phyloP scores from a whole-genome alignment of 1,284 basidiomycete genomes.

The Tilletia indica region DNA sequence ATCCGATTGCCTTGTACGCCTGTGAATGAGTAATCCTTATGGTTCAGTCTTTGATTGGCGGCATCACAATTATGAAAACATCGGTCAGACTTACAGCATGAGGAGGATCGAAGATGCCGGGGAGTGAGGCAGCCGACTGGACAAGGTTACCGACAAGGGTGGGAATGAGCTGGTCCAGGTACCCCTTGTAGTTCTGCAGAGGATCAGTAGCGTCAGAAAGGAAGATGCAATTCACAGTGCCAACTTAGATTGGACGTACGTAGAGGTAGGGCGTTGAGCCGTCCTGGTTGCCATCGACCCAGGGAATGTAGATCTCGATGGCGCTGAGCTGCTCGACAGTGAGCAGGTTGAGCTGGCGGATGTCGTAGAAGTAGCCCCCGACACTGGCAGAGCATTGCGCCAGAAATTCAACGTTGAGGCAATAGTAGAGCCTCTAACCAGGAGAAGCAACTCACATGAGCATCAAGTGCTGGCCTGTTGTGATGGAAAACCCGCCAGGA shows the following conservation, averaged over 20 bases:
- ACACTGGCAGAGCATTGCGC: too few relatives aligned
- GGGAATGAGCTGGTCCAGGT: constrained; percentile 4
- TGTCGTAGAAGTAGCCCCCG: constrained; percentile 10
- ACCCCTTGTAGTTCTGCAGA: constrained; percentile 1
- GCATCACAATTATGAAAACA: too few relatives aligned
- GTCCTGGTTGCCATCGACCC: constrained; percentile 14
- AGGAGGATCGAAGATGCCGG: constrained; percentile 3
- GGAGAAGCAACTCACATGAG: too few relatives aligned
- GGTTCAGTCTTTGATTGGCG: too few relatives aligned
- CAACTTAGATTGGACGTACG: background rate
- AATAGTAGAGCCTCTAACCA: too few relatives aligned
- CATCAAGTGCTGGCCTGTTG: background rate
- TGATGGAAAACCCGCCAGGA: background rate
- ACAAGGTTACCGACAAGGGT: constrained; percentile 9
- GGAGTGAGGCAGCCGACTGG: background rate
- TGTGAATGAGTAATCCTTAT: background rate
- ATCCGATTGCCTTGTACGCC: background rate
- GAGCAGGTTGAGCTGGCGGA: constrained; percentile 14
- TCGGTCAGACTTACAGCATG: constrained; percentile 8
- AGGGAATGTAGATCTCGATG: constrained; percentile 13
- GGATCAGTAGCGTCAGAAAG: background rate
- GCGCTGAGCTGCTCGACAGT: background rate
- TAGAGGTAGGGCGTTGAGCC: constrained; percentile 11
- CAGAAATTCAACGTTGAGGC: too few relatives aligned
- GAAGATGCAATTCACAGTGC: background rate